Conservation (phyloP, 306 rosid species). For the Inga leiocalycina region DNA sequence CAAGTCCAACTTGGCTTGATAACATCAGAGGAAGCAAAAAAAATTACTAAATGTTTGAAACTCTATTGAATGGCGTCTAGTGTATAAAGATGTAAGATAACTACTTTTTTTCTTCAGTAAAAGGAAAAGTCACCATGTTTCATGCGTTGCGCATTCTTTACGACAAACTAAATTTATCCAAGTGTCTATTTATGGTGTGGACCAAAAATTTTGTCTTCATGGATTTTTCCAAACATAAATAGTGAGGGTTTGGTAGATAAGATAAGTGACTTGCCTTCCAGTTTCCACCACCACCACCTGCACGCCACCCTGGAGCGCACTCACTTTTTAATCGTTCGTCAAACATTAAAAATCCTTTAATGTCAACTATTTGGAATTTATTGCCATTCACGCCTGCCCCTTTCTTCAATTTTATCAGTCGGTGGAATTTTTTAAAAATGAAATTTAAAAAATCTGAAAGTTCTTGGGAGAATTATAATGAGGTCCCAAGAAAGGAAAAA, state of each 20-base stretch:
- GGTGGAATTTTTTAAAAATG: background rate
- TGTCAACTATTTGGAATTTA: background rate
- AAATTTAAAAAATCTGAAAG: too few relatives aligned
- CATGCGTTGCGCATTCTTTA: background rate
- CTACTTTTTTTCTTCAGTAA: too few relatives aligned
- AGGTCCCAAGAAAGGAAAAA: too few relatives aligned
- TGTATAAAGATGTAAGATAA: too few relatives aligned
- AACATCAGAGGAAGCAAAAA: background rate
- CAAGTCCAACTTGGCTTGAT: background rate
- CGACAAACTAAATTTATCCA: background rate
- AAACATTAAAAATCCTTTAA: background rate
- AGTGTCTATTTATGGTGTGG: background rate
- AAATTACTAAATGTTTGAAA: background rate
- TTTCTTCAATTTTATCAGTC: background rate
- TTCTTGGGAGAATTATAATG: too few relatives aligned
- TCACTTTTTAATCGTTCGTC: background rate
- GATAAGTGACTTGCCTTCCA: background rate
- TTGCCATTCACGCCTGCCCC: background rate
- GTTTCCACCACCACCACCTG: background rate
- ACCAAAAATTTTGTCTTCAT: background rate
- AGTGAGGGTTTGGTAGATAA: background rate
- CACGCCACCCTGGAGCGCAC: constrained; percentile 11
- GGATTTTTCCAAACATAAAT: background rate
- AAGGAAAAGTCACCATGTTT: background rate
- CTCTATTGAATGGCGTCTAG: background rate